Conservation (phyloP, 805 yeast genomes). For the Blastobotrys chiropterorum region DNA sequence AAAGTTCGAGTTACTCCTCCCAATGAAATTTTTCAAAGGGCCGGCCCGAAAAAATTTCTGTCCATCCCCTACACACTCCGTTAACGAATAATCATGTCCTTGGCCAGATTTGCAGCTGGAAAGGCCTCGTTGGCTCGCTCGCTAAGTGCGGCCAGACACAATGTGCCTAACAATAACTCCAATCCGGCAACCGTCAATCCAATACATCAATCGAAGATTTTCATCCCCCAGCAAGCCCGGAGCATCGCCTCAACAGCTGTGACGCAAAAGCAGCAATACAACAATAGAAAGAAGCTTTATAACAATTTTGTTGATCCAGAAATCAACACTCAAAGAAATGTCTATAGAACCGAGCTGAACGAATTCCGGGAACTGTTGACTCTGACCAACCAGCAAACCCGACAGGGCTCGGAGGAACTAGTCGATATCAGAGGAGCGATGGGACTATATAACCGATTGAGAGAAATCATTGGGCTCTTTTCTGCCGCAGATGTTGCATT, state of each 20-base stretch:
- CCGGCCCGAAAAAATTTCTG: not conserved
- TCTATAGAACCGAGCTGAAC: conserved; percentile 9
- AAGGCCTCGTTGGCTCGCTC: not conserved
- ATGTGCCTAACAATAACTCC: not conserved
- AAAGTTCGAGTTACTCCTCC: too few species aligned
- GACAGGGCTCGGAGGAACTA: conserved; percentile 8
- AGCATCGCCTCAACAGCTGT: not conserved
- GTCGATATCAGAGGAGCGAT: conserved; percentile 18
- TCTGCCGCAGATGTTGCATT: conserved; percentile 12
- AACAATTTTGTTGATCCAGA: not conserved
- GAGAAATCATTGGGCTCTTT: conserved; percentile 10
- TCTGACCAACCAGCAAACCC: conserved; percentile 16
- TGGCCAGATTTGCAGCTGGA: not conserved
- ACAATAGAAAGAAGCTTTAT: not conserved
- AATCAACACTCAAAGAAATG: conserved; percentile 4
- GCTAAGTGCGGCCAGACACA: not conserved
- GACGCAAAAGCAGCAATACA: not conserved
- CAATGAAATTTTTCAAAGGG: not conserved
- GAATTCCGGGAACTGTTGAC: conserved; percentile 16
- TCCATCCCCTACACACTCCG: not conserved
- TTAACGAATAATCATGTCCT: not conserved
- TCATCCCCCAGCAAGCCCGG: not conserved
- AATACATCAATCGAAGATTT: not conserved
- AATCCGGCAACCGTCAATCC: not conserved
- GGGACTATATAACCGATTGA: conserved; percentile 16